phyloP scores from a whole-genome alignment of 1,139 yeast genomes.

The Hemisphaericaspora xylanilytica region DNA sequence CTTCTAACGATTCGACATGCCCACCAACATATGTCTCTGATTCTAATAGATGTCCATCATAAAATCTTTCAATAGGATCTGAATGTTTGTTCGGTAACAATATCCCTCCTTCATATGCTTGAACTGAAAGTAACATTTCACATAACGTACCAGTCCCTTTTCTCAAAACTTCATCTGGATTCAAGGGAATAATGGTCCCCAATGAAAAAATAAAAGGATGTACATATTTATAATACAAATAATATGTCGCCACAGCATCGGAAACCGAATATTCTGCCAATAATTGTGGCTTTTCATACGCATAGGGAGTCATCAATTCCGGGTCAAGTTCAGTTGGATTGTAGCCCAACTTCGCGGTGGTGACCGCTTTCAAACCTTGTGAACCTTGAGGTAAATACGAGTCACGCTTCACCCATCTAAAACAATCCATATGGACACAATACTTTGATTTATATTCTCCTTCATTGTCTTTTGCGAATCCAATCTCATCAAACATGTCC shows the following conservation, averaged over 20 bases:
- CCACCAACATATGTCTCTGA: slow-evolving; percentile 99
- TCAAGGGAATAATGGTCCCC: slow-evolving; percentile 91
- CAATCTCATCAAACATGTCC: slow-evolving; percentile 90
- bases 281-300: slow-evolving; percentile 87
- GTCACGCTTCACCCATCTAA: slow-evolving; percentile 98
- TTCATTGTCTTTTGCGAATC: slow-evolving; percentile 85
- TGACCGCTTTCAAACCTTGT: slow-evolving; percentile 97
- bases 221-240: slow-evolving; percentile 91
- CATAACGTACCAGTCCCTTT: slow-evolving; percentile 99
- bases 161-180: slow-evolving; percentile 93
- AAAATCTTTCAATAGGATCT: slow-evolving; percentile 90
- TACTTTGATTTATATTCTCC: slow-evolving; percentile 91
- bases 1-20: slow-evolving; percentile 95
- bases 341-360: slow-evolving; percentile 92
- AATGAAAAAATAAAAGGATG: slow-evolving; percentile 96
- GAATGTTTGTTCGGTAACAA: slow-evolving; percentile 89
- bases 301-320: slow-evolving; percentile 96
- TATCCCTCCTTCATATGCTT: slow-evolving; percentile 78
- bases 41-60: slow-evolving; percentile 89
- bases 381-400: slow-evolving; percentile 97
- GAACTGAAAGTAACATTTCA: slow-evolving; percentile 97
- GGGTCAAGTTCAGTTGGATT: slow-evolving; percentile 97
- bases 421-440: slow-evolving; percentile 98
- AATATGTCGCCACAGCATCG: slow-evolving; percentile 98
- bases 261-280: slow-evolving; percentile 97